Percentiles rank a stretch among this genome's conserved stretches.
Conservation (phyloP, 2,329 filamentous ascomycete genomes). For the Neoscytalidium dimidiatum region DNA sequence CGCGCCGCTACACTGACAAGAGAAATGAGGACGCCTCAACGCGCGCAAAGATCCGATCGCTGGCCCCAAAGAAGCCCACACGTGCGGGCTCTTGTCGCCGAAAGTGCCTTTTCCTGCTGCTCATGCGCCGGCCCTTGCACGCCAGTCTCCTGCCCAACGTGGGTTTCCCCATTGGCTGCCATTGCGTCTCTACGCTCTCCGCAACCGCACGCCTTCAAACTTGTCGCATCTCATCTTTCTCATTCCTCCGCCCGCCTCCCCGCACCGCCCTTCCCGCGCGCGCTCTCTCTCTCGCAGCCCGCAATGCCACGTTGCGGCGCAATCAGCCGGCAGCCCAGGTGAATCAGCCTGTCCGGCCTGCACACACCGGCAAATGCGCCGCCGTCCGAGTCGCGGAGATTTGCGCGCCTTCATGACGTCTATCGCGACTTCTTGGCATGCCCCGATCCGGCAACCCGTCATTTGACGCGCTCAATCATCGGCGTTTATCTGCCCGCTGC, state of each 20-base stretch:
- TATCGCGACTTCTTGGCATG: slow-evolving; percentile 6
- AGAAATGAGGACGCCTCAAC: neutral
- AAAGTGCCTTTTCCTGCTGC: neutral
- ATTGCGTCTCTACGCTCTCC: neutral
- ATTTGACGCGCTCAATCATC: neutral
- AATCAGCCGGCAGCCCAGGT: neutral
- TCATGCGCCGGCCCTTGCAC: neutral
- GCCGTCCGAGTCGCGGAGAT: slow-evolving; percentile 6
- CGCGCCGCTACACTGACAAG: neutral
- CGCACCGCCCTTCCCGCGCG: neutral
- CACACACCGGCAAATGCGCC: neutral
- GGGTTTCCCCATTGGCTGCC: neutral
- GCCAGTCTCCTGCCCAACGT: neutral
- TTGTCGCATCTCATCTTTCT: neutral
- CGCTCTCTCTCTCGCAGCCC: too few relatives aligned
- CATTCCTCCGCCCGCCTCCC: neutral
- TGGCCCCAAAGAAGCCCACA: neutral
- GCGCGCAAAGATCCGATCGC: neutral
- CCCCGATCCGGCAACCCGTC: slow-evolving; percentile 5
- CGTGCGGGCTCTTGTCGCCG: neutral
- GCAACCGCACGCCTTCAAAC: neutral
- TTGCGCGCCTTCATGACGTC: slow-evolving; percentile 10
- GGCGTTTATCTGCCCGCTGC: neutral
- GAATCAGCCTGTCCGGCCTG: neutral
- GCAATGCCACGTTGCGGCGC: neutral